Percentiles rank a stretch among this genome's conserved stretches.
Conservation (phyloP, 164 flowering plant species). For the Kingdonia uniflora region DNA sequence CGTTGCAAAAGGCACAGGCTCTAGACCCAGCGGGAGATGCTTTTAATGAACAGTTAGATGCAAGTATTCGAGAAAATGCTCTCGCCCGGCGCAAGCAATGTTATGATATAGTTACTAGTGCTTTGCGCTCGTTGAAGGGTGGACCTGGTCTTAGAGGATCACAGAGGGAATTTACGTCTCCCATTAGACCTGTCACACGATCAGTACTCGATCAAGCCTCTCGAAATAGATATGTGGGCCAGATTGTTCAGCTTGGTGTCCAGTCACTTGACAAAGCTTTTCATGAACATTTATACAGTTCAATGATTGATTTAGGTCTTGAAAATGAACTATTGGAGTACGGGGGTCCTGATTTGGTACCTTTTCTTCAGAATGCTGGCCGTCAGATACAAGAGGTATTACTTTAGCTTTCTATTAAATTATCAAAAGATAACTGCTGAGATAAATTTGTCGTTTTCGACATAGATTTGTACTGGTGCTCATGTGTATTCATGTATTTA, state of each 20-base stretch:
- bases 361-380: conserved; percentile 80
- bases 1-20: conserved; percentile 91
- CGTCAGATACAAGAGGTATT: conserved; percentile 55
- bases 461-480: too few relatives aligned
- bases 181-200: conserved; percentile 36
- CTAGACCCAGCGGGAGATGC: conserved; percentile 94
- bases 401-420: conserved; percentile 3
- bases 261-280: conserved; percentile 86
- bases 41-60: conserved; percentile 80
- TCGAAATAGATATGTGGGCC: conserved; percentile 57
- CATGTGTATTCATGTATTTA: too few relatives aligned
- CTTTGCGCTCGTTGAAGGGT: conserved; percentile 72
- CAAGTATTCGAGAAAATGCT: conserved; percentile 52
- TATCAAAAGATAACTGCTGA: too few relatives aligned
- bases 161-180: conserved; percentile 54
- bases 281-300: conserved; percentile 71
- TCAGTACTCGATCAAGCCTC: conserved; percentile 56
- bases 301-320: conserved; percentile 84
- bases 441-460: too few relatives aligned
- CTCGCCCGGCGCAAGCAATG: conserved; percentile 71
- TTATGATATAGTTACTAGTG: conserved; percentile 72
- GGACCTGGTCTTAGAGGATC: conserved; percentile 14
- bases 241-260: conserved; percentile 90
- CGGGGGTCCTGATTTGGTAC: conserved; percentile 96
- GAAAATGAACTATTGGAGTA: conserved; percentile 86